Percentiles rank a stretch among this genome's conserved stretches.
Evolutionary conservation across 1,284 basidiomycete species (phyloP).

Genomic region (Phylloporus gajari): DNA sequence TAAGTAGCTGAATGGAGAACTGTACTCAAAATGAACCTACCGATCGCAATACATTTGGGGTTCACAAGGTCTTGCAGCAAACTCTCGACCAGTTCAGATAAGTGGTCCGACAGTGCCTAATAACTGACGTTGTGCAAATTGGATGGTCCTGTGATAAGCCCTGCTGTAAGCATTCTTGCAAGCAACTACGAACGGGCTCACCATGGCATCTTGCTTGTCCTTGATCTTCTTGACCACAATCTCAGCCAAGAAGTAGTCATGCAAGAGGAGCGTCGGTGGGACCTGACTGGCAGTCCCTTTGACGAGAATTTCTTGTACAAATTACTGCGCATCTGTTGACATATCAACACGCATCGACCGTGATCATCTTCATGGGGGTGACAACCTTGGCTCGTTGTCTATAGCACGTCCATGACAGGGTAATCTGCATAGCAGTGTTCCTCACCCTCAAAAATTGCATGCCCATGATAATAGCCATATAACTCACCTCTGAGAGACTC

Average conservation of each 20-base stretch:
- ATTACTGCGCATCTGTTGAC: slow-evolving; percentile 95
- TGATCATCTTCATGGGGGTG: slow-evolving; percentile 87
- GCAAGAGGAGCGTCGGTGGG: slow-evolving; percentile 88
- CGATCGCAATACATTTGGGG: slow-evolving; percentile 95
- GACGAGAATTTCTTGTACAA: slow-evolving; percentile 99
- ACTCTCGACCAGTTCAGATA: slow-evolving; percentile 95
- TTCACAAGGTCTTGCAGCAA: slow-evolving; percentile 92
- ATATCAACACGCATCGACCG: slow-evolving; percentile 95
- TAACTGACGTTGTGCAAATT: slow-evolving; percentile 94
- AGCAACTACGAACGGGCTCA: slow-evolving; percentile 39
- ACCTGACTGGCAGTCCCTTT: slow-evolving; percentile 98
- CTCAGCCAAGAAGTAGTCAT: slow-evolving; percentile 99
- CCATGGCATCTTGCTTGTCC: slow-evolving; percentile 99
- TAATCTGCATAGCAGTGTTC: slow-evolving; percentile 99
- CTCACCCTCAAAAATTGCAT: slow-evolving; percentile 96
- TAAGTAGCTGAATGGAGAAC: slow-evolving; percentile 17
- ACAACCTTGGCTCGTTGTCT: slow-evolving; percentile 99
- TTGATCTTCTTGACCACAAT: slow-evolving; percentile 99
- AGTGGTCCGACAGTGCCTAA: slow-evolving; percentile 91
- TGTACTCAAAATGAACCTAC: slow-evolving; percentile 53
- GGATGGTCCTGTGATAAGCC: slow-evolving; percentile 74
- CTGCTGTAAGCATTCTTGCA: not conserved
- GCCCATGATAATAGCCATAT: slow-evolving; percentile 99
- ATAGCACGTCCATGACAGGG: slow-evolving; percentile 95
- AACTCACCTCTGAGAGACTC: slow-evolving; percentile 92